Conservation (phyloP, 805 yeast genomes). For the Nakazawaea populi region DNA sequence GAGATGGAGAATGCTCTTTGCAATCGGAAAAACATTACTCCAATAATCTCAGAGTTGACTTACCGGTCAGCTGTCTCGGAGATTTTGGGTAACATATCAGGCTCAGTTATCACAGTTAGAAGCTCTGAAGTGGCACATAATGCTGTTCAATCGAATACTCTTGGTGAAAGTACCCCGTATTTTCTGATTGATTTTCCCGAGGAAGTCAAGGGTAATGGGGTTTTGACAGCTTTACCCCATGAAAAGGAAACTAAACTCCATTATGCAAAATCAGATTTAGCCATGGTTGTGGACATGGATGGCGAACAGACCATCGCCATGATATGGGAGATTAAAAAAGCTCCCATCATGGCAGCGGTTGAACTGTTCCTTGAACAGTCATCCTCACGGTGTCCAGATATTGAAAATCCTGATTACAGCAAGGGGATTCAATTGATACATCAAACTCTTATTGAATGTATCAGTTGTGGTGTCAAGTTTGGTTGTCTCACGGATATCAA, state of each 20-base stretch:
- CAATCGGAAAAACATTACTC: too few species aligned
- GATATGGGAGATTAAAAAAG: background rate
- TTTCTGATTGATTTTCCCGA: background rate
- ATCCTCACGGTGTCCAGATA: background rate
- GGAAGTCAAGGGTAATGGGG: background rate
- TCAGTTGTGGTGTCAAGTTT: background rate
- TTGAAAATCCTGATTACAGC: background rate
- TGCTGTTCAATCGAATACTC: background rate
- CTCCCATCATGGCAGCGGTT: background rate
- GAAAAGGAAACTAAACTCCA: background rate
- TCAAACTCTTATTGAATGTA: background rate
- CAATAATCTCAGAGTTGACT: too few species aligned
- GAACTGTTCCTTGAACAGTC: background rate
- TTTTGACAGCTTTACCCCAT: background rate
- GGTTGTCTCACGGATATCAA: background rate
- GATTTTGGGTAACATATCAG: too few species aligned
- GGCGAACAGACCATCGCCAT: background rate
- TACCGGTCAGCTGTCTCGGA: too few species aligned
- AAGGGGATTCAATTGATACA: background rate
- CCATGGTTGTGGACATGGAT: background rate
- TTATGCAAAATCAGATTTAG: background rate
- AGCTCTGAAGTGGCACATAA: background rate
- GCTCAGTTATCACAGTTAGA: background rate
- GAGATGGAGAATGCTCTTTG: too few species aligned
- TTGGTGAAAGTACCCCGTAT: background rate